These are phyloP conservation scores for Diplocarpon mali DNA, from an alignment of 2,329 filamentous ascomycete species.

Conservation along the genomic window DNA sequence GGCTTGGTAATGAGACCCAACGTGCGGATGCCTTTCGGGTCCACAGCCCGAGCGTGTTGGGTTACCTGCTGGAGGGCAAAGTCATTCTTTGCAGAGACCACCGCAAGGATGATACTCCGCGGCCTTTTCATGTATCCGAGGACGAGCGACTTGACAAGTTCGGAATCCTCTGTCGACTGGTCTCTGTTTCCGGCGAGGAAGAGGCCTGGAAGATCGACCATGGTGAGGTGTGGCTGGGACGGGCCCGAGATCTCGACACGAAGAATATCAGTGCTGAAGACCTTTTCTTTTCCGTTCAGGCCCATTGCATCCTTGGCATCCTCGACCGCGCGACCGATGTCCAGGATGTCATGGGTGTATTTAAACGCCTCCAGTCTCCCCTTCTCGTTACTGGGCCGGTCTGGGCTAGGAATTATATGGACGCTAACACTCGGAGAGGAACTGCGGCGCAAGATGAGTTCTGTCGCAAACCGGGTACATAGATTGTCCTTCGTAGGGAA, in stretches of 20 bases:
- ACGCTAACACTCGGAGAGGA: neutral
- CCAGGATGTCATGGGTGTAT: neutral
- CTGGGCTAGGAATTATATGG: neutral
- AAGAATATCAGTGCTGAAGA: neutral
- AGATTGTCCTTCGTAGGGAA: neutral
- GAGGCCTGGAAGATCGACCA: neutral
- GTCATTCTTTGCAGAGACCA: slow-evolving; percentile 44
- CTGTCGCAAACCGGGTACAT: neutral
- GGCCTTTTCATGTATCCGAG: slow-evolving; percentile 42
- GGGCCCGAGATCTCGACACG: neutral
- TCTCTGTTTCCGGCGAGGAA: neutral
- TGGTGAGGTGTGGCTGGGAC: neutral
- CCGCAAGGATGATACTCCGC: slow-evolving; percentile 43
- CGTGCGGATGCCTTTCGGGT: slow-evolving; percentile 31
- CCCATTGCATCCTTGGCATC: neutral
- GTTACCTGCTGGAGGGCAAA: slow-evolving; percentile 52
- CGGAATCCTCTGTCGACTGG: neutral
- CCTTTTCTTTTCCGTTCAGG: neutral
- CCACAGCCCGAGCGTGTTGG: slow-evolving; percentile 33
- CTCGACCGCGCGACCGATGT: neutral
- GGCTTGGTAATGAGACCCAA: slow-evolving; percentile 46
- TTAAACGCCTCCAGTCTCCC: neutral
- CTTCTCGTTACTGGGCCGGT: neutral
- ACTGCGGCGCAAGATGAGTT: neutral
- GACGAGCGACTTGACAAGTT: slow-evolving; percentile 29